Conservation (phyloP, 2,329 filamentous ascomycete species). For the Trichoderma harzianum region DNA sequence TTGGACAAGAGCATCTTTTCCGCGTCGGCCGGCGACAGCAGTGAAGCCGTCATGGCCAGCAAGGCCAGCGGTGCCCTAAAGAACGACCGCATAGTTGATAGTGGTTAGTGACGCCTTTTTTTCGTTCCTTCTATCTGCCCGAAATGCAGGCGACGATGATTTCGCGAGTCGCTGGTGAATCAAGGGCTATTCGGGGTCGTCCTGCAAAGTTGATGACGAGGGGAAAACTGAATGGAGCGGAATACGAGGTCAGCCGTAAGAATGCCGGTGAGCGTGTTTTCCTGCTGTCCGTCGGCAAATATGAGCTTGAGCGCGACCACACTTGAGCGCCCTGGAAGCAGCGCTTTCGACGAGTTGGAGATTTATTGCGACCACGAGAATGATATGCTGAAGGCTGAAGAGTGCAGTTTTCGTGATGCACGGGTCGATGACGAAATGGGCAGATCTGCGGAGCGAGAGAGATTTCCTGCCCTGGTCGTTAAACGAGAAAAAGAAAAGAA, state of each 20-base stretch:
- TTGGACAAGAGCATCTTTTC: constrained; percentile 69
- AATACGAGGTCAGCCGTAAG: constrained; percentile 13
- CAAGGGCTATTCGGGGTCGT: background rate
- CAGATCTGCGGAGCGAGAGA: constrained; percentile 11
- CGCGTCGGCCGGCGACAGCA: constrained; percentile 51
- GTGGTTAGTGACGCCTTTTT: background rate
- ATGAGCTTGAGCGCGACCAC: background rate
- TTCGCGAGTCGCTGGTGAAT: background rate
- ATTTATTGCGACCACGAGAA: background rate
- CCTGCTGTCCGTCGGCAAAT: background rate
- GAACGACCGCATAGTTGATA: constrained; percentile 47
- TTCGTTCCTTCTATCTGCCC: background rate
- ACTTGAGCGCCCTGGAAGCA: background rate
- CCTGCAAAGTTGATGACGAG: background rate
- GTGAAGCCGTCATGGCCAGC: constrained; percentile 43
- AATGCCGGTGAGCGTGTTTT: constrained; percentile 2
- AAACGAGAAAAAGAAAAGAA: background rate
- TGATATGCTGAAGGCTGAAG: background rate
- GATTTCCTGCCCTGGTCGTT: background rate
- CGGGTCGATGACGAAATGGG: constrained; percentile 13
- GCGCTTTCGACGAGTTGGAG: background rate
- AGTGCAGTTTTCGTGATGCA: background rate
- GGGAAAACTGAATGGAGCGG: background rate
- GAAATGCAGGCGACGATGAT: background rate
- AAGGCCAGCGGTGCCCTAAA: constrained; percentile 44